Evolutionary conservation across 1,284 basidiomycete genomes (phyloP).

Genomic region (Cryptococcus sp.): DNA sequence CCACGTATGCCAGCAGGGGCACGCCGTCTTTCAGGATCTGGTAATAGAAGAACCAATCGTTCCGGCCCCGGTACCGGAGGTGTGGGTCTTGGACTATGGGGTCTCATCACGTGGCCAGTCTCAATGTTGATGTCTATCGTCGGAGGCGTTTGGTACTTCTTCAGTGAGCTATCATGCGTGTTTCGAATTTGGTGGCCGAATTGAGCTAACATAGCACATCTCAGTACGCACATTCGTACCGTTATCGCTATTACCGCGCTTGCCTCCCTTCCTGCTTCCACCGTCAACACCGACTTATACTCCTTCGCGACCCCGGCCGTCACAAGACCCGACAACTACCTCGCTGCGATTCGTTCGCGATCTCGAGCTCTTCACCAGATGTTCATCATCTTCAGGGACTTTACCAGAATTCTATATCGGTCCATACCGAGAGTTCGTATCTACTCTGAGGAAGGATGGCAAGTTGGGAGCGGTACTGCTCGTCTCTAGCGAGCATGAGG

Average conservation of each 20-base stretch:
- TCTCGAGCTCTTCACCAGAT: slow-evolving; percentile 41
- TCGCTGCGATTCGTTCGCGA: slow-evolving; percentile 42
- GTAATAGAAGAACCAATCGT: slow-evolving; percentile 3
- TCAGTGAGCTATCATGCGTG: slow-evolving; percentile 36
- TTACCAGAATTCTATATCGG: slow-evolving; percentile 79
- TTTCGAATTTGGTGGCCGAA: neutral
- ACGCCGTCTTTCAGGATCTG: slow-evolving; percentile 23
- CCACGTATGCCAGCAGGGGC: slow-evolving; percentile 13
- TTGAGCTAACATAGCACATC: neutral
- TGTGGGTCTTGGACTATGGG: slow-evolving; percentile 32
- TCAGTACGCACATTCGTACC: slow-evolving; percentile 50
- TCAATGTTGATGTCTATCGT: slow-evolving; percentile 41
- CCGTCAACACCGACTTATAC: slow-evolving; percentile 26
- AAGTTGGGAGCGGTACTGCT: slow-evolving; percentile 78
- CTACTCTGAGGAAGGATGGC: slow-evolving; percentile 67
- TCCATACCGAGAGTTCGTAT: slow-evolving; percentile 78
- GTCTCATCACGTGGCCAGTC: slow-evolving; percentile 39
- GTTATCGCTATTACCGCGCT: slow-evolving; percentile 43
- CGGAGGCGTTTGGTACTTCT: slow-evolving; percentile 49
- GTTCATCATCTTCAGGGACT: slow-evolving; percentile 27
- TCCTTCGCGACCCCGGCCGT: slow-evolving; percentile 7
- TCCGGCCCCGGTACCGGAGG: slow-evolving; percentile 9
- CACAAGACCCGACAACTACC: slow-evolving; percentile 38
- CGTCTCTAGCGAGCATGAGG: slow-evolving; percentile 88
- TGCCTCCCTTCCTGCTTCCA: slow-evolving; percentile 49